Evolutionary conservation across 176 grass and related monocot species (phyloP).

Genomic region (Cenchrus fungigraminus): DNA sequence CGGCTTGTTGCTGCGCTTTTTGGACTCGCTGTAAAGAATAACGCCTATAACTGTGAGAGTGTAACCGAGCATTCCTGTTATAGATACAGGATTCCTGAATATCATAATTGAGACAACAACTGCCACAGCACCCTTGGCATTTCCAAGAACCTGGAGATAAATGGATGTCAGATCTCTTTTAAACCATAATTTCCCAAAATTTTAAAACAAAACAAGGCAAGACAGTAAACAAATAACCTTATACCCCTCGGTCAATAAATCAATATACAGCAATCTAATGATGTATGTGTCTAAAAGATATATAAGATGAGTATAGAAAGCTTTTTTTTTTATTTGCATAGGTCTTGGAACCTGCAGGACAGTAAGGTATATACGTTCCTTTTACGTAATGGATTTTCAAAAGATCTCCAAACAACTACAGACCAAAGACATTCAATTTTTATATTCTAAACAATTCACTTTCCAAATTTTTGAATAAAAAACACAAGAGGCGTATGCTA

Average conservation of each 20-base stretch:
- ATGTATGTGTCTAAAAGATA: neutral
- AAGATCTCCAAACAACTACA: conserved; percentile 1
- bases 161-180: neutral
- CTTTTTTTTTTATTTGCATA: neutral
- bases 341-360: neutral
- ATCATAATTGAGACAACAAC: conserved; percentile 81
- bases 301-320: neutral
- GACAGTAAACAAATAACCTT: neutral
- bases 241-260: conserved; percentile 3
- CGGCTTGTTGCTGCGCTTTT: conserved; percentile 63
- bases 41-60: conserved; percentile 75
- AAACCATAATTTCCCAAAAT: neutral
- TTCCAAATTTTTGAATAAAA: neutral
- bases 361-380: neutral
- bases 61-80: conserved; percentile 83
- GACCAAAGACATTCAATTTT: neutral
- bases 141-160: conserved; percentile 70
- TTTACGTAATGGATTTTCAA: neutral
- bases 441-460: neutral
- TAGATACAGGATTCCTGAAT: conserved; percentile 83
- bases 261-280: neutral
- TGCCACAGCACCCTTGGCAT: conserved; percentile 86
- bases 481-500: neutral
- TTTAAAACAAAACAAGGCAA: conserved; percentile 7
- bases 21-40: conserved; percentile 86